Conservation (phyloP, 2,329 filamentous ascomycete species). For the Lachnellula suecica region DNA sequence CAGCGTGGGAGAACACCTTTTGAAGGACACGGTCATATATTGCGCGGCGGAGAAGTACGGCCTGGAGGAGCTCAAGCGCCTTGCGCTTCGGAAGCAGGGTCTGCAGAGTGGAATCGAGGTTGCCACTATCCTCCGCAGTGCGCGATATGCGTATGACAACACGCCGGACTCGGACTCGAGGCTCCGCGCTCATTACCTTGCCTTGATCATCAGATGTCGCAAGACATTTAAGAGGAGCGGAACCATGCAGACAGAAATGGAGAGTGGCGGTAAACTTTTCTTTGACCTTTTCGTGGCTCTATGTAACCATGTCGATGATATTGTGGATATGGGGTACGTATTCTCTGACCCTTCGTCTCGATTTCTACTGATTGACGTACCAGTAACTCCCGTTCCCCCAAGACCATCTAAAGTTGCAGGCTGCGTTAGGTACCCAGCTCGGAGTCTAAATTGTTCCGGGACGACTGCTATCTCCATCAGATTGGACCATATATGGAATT, state of each 20-base stretch:
- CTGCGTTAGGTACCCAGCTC: slow-evolving; percentile 30
- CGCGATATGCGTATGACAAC: slow-evolving; percentile 85
- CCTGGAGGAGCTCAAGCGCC: slow-evolving; percentile 78
- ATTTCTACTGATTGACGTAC: slow-evolving; percentile 4
- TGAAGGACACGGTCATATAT: slow-evolving; percentile 90
- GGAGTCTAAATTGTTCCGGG: slow-evolving; percentile 31
- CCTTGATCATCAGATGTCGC: slow-evolving; percentile 85
- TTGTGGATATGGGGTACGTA: slow-evolving; percentile 56
- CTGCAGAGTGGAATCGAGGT: slow-evolving; percentile 91
- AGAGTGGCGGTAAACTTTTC: slow-evolving; percentile 80
- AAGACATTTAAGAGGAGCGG: slow-evolving; percentile 90
- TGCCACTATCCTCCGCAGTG: slow-evolving; percentile 80
- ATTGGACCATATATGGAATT: slow-evolving; percentile 35
- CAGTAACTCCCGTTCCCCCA: slow-evolving; percentile 52
- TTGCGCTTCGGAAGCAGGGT: slow-evolving; percentile 85
- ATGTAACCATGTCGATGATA: slow-evolving; percentile 83
- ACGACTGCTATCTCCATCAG: slow-evolving; percentile 37
- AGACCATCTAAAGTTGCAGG: slow-evolving; percentile 46
- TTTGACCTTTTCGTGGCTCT: slow-evolving; percentile 93
- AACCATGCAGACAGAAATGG: slow-evolving; percentile 96
- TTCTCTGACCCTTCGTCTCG: no score
- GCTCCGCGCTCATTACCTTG: slow-evolving; percentile 85
- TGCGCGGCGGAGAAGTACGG: slow-evolving; percentile 85
- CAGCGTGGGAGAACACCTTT: slow-evolving; percentile 62
- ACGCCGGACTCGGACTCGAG: slow-evolving; percentile 91